Percentiles rank a stretch among this genome's conserved stretches.
Conservation (phyloP, 2,329 filamentous ascomycete species). For the Arthrinium puccinioides region DNA sequence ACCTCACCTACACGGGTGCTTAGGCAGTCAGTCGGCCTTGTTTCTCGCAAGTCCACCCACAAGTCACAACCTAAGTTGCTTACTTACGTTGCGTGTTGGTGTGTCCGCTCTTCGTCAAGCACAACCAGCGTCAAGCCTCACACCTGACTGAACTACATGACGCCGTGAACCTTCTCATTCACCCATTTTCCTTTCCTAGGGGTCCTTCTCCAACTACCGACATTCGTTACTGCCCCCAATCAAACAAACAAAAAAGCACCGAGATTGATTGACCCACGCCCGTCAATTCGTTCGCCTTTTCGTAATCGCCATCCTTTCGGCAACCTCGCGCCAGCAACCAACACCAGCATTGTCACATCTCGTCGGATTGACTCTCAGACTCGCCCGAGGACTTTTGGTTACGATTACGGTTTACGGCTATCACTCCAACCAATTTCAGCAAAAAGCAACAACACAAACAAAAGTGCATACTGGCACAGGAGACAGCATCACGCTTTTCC, state of each 20-base stretch:
- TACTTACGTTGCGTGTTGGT: too few species aligned
- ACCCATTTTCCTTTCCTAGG: too few species aligned
- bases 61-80: too few species aligned
- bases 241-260: slow-evolving; percentile 8
- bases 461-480: slow-evolving; percentile 9
- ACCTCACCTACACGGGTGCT: too few species aligned
- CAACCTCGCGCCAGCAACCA: slow-evolving; percentile 4
- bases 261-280: neutral
- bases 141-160: too few species aligned
- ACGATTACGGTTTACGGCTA: slow-evolving; percentile 17
- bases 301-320: slow-evolving; percentile 8
- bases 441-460: slow-evolving; percentile 13
- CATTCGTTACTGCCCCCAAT: slow-evolving; percentile 19
- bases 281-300: neutral
- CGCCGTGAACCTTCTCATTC: too few species aligned
- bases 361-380: neutral
- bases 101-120: too few species aligned
- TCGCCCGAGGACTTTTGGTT: slow-evolving; percentile 12
- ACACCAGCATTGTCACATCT: neutral
- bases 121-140: too few species aligned
- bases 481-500: slow-evolving; percentile 9
- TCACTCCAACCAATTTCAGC: slow-evolving; percentile 14
- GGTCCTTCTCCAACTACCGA: slow-evolving; percentile 23
- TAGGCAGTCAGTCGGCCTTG: too few species aligned
- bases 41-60: too few species aligned